Evolutionary conservation across 306 rosid species (phyloP).

Genomic region (Cyclanthera cordifolia): DNA sequence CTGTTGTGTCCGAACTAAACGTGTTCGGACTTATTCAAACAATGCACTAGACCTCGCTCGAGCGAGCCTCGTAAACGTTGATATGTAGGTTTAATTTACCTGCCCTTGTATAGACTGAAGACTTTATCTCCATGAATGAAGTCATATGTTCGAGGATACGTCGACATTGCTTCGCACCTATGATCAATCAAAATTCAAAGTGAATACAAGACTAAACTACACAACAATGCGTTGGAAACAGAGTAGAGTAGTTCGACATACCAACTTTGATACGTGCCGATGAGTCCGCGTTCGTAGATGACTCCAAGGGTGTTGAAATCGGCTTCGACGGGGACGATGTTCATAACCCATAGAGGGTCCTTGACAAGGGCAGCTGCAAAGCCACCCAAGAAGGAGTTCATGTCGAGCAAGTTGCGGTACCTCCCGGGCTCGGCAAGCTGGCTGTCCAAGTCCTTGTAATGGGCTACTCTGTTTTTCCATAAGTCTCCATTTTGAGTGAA

Average conservation of each 20-base stretch:
- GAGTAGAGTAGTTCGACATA: slow-evolving; percentile 13
- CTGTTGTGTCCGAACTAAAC: too few relatives aligned
- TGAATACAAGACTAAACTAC: not conserved
- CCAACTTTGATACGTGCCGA: slow-evolving; percentile 94
- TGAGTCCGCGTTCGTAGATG: slow-evolving; percentile 71
- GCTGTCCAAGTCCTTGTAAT: slow-evolving; percentile 46
- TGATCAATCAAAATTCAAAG: not conserved
- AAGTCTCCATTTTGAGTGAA: slow-evolving; percentile 40
- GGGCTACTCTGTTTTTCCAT: slow-evolving; percentile 67
- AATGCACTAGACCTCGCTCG: too few relatives aligned
- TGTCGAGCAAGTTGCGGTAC: slow-evolving; percentile 76
- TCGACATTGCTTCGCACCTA: slow-evolving; percentile 98
- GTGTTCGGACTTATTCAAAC: too few relatives aligned
- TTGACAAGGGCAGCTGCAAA: slow-evolving; percentile 73
- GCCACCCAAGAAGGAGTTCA: slow-evolving; percentile 79
- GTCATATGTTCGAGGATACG: slow-evolving; percentile 87
- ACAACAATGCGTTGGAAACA: not conserved
- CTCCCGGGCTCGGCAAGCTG: slow-evolving; percentile 61
- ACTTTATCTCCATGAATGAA: slow-evolving; percentile 81
- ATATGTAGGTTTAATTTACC: slow-evolving; percentile 26
- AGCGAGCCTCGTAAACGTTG: too few relatives aligned
- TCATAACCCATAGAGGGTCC: slow-evolving; percentile 91
- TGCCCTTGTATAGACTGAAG: slow-evolving; percentile 59
- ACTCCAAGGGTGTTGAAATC: slow-evolving; percentile 71
- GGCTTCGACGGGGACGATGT: slow-evolving; percentile 69